phyloP scores from a whole-genome alignment of 73 alveolate species.

The Strombidium stylifer region DNA sequence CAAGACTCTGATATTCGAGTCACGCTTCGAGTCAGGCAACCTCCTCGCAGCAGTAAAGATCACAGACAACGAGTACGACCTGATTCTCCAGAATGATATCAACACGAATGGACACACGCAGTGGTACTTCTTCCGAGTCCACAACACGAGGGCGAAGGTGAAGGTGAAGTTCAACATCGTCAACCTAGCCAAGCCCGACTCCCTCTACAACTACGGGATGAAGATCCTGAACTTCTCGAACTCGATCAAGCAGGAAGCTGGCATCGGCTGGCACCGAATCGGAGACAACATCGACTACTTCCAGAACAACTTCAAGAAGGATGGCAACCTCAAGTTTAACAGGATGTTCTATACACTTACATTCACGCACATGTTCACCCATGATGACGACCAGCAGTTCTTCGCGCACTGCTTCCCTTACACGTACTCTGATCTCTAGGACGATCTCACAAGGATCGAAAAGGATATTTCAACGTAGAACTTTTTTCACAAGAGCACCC shows the following conservation, averaged over 20 bases:
- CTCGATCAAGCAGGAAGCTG: slow-evolving; percentile 27
- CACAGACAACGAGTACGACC: slow-evolving; percentile 72
- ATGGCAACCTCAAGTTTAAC: slow-evolving; percentile 8
- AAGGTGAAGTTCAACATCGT: slow-evolving; percentile 43
- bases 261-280: slow-evolving; percentile 76
- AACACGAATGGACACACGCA: slow-evolving; percentile 86
- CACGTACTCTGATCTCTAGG: slow-evolving; percentile 77
- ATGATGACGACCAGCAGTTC: slow-evolving; percentile 78
- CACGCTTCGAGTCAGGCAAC: slow-evolving; percentile 83
- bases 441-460: slow-evolving; percentile 60
- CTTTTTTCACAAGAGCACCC: slow-evolving; percentile 27
- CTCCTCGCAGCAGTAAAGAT: slow-evolving; percentile 34
- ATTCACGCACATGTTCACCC: slow-evolving; percentile 64
- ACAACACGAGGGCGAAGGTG: slow-evolving; percentile 42
- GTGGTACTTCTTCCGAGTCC: slow-evolving; percentile 85
- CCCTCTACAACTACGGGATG: slow-evolving; percentile 58
- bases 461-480: slow-evolving; percentile 23
- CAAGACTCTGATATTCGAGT: slow-evolving; percentile 72
- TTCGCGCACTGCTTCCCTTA: slow-evolving; percentile 87
- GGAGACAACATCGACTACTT: slow-evolving; percentile 58
- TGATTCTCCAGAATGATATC: slow-evolving; percentile 79
- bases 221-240: slow-evolving; percentile 35
- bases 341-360: slow-evolving; percentile 71
- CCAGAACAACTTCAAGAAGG: slow-evolving; percentile 48
- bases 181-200: slow-evolving; percentile 45